Percentiles rank a stretch among this genome's conserved stretches.
Conservation (phyloP, 768 basidiomycete species). For the Panaeolus cyanescens region DNA sequence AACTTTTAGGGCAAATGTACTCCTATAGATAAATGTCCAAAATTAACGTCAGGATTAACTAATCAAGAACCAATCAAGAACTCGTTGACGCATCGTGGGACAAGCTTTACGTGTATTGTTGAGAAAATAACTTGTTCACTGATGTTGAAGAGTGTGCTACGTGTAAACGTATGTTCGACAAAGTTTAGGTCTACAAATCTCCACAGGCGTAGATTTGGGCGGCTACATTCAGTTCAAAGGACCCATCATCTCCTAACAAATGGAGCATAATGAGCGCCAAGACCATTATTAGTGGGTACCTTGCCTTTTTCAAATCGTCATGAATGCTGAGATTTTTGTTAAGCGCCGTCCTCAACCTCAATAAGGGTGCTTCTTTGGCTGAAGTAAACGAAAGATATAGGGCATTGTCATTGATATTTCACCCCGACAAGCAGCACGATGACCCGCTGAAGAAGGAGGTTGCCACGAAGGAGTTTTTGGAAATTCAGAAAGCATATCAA, state of each 20-base stretch:
- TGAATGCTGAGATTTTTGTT: slow-evolving; percentile 2
- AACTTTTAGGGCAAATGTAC: not conserved
- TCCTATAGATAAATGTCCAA: not conserved
- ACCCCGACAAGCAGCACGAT: slow-evolving; percentile 82
- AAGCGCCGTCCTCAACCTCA: slow-evolving; percentile 73
- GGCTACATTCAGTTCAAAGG: not conserved
- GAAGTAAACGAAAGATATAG: slow-evolving; percentile 79
- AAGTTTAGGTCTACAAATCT: not conserved
- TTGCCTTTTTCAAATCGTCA: not conserved
- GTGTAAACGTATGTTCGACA: not conserved
- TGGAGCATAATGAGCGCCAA: not conserved
- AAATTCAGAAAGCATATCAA: slow-evolving; percentile 85
- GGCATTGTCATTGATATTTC: slow-evolving; percentile 73
- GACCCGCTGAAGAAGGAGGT: slow-evolving; percentile 48
- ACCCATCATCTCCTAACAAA: not conserved
- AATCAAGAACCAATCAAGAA: not conserved
- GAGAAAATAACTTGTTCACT: not conserved
- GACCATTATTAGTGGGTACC: not conserved
- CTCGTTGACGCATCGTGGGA: not conserved
- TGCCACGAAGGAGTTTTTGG: slow-evolving; percentile 69
- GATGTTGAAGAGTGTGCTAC: not conserved
- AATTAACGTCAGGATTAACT: not conserved
- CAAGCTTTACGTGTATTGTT: not conserved
- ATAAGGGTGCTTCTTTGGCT: slow-evolving; percentile 57
- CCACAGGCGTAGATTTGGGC: not conserved